These are phyloP conservation scores for Panellus pusillus DNA, from an alignment of 768 basidiomycete species.

Conservation along the genomic window DNA sequence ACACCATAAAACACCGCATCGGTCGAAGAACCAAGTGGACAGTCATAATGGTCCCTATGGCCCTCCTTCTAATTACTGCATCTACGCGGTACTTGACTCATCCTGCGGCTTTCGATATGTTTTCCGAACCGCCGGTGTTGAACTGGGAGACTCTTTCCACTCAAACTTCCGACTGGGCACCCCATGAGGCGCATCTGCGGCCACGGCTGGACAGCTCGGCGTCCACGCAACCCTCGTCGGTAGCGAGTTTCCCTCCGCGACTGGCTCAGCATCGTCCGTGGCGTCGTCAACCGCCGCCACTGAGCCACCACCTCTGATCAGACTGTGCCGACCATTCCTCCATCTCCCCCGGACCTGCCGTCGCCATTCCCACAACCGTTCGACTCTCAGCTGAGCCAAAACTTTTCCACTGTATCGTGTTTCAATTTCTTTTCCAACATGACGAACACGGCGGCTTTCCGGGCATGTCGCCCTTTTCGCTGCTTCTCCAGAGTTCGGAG, in stretches of 20 bases:
- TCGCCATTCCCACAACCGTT: slow-evolving; percentile 79
- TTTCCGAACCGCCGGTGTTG: slow-evolving; percentile 28
- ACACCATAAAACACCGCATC: slow-evolving; percentile 39
- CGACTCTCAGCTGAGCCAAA: slow-evolving; percentile 59
- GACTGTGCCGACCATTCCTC: slow-evolving; percentile 49
- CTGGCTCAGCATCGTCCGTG: slow-evolving; percentile 18
- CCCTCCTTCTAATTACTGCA: slow-evolving; percentile 53
- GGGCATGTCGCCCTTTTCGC: slow-evolving; percentile 77
- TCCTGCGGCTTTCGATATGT: slow-evolving; percentile 45
- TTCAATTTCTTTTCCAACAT: slow-evolving; percentile 75
- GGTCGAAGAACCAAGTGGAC: slow-evolving; percentile 50
- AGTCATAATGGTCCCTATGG: slow-evolving; percentile 55
- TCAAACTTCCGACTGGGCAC: slow-evolving; percentile 33
- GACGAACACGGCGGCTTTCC: slow-evolving; percentile 59
- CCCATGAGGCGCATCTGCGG: slow-evolving; percentile 42
- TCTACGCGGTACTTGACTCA: slow-evolving; percentile 53
- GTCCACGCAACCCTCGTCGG: slow-evolving; percentile 2
- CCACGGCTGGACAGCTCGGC: slow-evolving; percentile 23
- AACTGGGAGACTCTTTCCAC: slow-evolving; percentile 32
- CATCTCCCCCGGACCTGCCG: slow-evolving; percentile 53
- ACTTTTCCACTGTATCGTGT: slow-evolving; percentile 68
- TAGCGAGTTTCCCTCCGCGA: slow-evolving; percentile 19
- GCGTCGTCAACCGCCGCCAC: slow-evolving; percentile 6
- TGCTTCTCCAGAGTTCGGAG: slow-evolving; percentile 57
- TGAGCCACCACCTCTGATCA: slow-evolving; percentile 22